phyloP scores from a whole-genome alignment of 495 filamentous ascomycete species.

The Sporormia fimetaria region DNA sequence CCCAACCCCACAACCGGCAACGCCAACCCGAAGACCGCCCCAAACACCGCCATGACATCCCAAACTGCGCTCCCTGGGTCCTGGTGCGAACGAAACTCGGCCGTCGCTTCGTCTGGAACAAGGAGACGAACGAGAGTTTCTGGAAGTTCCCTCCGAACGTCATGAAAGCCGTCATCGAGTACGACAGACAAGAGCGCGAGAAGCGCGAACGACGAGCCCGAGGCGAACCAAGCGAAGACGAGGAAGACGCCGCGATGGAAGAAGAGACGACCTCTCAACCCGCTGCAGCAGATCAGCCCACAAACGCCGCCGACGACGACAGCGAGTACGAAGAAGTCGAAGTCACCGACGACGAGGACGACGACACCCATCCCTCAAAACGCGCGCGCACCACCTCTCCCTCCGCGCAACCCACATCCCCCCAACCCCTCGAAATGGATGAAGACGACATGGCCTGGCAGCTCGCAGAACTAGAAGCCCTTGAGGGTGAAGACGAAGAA shows the following conservation, averaged over 20 bases:
- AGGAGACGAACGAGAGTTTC: slow-evolving; percentile 70
- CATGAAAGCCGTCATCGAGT: slow-evolving; percentile 64
- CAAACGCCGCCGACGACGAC: slow-evolving; percentile 19
- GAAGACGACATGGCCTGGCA: slow-evolving; percentile 94
- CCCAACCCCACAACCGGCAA: slow-evolving; percentile 39
- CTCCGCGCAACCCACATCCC: slow-evolving; percentile 39
- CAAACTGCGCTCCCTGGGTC: slow-evolving; percentile 78
- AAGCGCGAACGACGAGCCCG: slow-evolving; percentile 38
- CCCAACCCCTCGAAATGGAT: slow-evolving; percentile 70
- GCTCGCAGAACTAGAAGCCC: slow-evolving; percentile 63
- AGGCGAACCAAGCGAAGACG: slow-evolving; percentile 24
- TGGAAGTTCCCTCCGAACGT: slow-evolving; percentile 86
- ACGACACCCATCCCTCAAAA: slow-evolving; percentile 48
- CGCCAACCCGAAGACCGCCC: slow-evolving; percentile 66
- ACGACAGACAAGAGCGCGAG: slow-evolving; percentile 47
- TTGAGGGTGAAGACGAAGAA: slow-evolving; percentile 63
- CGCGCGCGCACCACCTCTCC: slow-evolving; percentile 52
- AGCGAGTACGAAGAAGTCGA: slow-evolving; percentile 57
- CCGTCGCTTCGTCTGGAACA: slow-evolving; percentile 79
- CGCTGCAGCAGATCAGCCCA: no score
- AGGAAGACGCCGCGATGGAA: slow-evolving; percentile 22
- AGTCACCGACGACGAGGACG: slow-evolving; percentile 49
- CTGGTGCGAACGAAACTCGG: slow-evolving; percentile 83
- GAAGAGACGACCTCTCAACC: slow-evolving; percentile 20
- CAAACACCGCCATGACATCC: slow-evolving; percentile 65